Evolutionary conservation across 768 basidiomycete species (phyloP), one percentile per base, ranked within the genome.

Genomic region (Panus rudis): DNA sequence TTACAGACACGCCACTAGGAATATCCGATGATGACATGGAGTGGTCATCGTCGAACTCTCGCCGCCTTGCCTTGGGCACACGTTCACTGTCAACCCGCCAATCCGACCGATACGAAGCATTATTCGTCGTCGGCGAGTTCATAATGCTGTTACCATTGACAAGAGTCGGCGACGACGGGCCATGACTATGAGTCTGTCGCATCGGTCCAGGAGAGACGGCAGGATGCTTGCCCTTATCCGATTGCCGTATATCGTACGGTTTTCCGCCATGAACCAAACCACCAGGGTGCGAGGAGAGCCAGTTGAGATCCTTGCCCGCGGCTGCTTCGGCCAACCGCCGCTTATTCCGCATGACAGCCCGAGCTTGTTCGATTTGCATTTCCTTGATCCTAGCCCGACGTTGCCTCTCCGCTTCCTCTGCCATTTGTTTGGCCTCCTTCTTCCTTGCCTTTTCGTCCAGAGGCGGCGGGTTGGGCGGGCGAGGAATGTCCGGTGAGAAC

Each of bases 1-100:
- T 78, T 25, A 78, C 75, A 5, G 87, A 90, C 70, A 84, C 75
- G 43, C 78, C 78, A 31, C 81, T 75, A 41, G 84, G 84, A 23
- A 92, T 70, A 52, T 92, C 91, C 37, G 86, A 89, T 22, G 85
- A 89, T 42, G 88, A 90, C 76, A 90, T 85, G 23, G 91, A 92
- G 57, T 86, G 88, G 55, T 91, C 90, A 57, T 92, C 91, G 63
- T 93, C 91, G 52, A 75, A 84, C 54, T 91, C 87, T 58, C 86
- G 69, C 58, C 85, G 76, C 50, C 90, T 76, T 48, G 79, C 84
- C 69, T 92, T 92, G 42, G 75, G 65, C 57, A 83, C 61, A 20
- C 82, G 74, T 57, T 85, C 83, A 42, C 63, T 63, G 38, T 75
- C 73, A 35, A 71, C 67, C 61, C 52, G 54, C 56, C 56, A 52